These are phyloP conservation scores for Dryadomyces quercivorus DNA, from an alignment of 2,329 filamentous ascomycete genomes.

Conservation along the genomic window DNA sequence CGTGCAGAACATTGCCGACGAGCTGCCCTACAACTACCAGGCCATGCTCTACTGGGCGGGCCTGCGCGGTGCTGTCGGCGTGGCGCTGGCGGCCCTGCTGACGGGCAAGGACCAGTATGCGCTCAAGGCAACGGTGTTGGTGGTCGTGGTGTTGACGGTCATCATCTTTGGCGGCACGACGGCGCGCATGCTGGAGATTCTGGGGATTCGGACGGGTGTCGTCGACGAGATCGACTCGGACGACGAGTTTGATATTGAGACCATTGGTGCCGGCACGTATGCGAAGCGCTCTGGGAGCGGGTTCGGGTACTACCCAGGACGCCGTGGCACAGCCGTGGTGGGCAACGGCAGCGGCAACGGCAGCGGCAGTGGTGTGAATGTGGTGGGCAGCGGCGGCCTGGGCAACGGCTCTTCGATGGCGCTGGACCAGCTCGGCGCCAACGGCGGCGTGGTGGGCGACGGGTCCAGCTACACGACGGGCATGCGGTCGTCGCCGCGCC, in stretches of 20 bases:
- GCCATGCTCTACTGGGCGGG: conserved; percentile 99
- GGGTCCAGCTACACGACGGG: conserved; percentile 38
- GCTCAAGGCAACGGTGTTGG: conserved; percentile 86
- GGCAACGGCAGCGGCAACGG: neutral
- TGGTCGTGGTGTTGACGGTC: conserved; percentile 92
- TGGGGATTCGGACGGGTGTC: conserved; percentile 91
- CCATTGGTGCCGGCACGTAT: conserved; percentile 58
- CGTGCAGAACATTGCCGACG: conserved; percentile 60
- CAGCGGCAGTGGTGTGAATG: conserved; percentile 17
- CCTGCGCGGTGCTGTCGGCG: conserved; percentile 86
- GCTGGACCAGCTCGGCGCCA: conserved; percentile 4
- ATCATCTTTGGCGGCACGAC: conserved; percentile 99
- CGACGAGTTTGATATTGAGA: conserved; percentile 95
- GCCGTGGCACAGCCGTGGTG: conserved; percentile 23
- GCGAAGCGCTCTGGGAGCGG: conserved; percentile 67
- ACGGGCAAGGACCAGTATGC: conserved; percentile 71
- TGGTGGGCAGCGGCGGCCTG: conserved; percentile 17
- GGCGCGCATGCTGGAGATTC: conserved; percentile 91
- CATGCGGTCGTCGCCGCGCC: conserved; percentile 38
- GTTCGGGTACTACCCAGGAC: conserved; percentile 65
- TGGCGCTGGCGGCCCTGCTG: conserved; percentile 82
- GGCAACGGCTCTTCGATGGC: conserved; percentile 40
- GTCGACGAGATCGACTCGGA: conserved; percentile 96
- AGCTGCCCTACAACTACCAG: conserved; percentile 89
- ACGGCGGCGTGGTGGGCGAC: conserved; percentile 4